Evolutionary conservation across 768 basidiomycete species (phyloP), one percentile per base, ranked within the genome.

Genomic region (Neoboletus magnificus): DNA sequence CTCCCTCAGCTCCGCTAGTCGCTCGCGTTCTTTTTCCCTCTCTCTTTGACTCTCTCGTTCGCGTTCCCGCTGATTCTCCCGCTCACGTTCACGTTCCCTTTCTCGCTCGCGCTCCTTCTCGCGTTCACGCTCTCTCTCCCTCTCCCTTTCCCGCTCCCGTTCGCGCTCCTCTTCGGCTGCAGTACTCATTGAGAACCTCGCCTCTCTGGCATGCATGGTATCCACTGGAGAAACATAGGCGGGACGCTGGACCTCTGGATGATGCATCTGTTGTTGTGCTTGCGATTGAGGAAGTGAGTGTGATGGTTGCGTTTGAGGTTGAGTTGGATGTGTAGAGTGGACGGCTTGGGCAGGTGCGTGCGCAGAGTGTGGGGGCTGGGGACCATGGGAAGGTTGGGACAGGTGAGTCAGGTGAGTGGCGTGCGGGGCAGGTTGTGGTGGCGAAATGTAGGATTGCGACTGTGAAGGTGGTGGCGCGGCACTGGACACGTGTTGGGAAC

Each of bases 251-350:
- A 53, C 46, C 16, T 71, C 71, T 12, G 60, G 46, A 48, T 68
- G 58, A 40, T 68, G 68, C 8, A 64, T 54, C 42, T 58, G 69
- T 25, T 62, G 62, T 11, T 73, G 72, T 20, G 54, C 16, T 27
- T 71, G 67, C 1, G 60, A 36, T 47, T 70, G 71, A 33, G 62
- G n/a, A 25, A 69, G 55, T 4, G 70, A 48, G 36, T 73, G 72
- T 4, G 65, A 54, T 16, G 63, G 59, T 18, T 71, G 64, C 18
- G 59, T 47, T 45, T 67, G 71, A 6, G 61, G 47, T 22, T 67
- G 63, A 2, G 47, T 18, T 16, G 59, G 52, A 36, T 66, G 64
- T 9, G 46, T 22, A 13, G 62, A 32, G 52, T 61, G 62, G 25
- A 52, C 44, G 11, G 50, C 36, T 8, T 63, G 69, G n/a, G 57